Evolutionary conservation across 176 grass and related monocot species (phyloP), one percentile per base, ranked within the genome.

Genomic region (Eremochloa ophiuroides): DNA sequence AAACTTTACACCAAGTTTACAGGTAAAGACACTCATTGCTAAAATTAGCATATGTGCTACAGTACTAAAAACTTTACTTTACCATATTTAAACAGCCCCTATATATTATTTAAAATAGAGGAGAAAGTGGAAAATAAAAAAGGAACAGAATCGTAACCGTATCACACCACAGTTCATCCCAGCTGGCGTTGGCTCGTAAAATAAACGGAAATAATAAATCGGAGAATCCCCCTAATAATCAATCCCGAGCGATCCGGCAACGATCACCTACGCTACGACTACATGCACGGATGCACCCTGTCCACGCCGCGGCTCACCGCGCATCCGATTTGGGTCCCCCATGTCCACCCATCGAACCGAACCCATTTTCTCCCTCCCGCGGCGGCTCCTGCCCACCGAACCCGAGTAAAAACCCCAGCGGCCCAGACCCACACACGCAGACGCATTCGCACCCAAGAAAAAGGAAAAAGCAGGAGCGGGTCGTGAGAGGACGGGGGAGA

Each of bases 271-370:
- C 51, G 46, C 51, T 9, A 23, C 53, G 8, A 76, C 35, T 25
- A 37, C 31, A n/a, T n/a, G n/a, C n/a, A n/a, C n/a, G n/a, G n/a
- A 27, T 88, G 17, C 26, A 83, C 86, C 86, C 56, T 58, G 86
- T 88, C 80, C 66, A 83, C 69, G 55, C 10, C 37, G 2, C 46
- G 18, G 16, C 3, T 33, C 35, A 30, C 12, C 7, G 16, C 40
- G 40, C 26, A 10, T 20, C 16, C 43, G 3, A 22, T 12, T 71
- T 17, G 12, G 6, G 1, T 13, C 3, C 7, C 37, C 25, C 20
- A 70, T 48, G 58, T 74, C 67, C 66, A 71, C 58, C 74, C 74
- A 64, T 35, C 79, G 5, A 35, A 71, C 42, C 65, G 53, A 87
- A 83, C 74, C 55, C 22, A 14, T 38, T 39, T n/a, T 39, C 34